Evolutionary conservation across 2,329 filamentous ascomycete genomes (phyloP).

Genomic region (Phyllosticta capitalensis): DNA sequence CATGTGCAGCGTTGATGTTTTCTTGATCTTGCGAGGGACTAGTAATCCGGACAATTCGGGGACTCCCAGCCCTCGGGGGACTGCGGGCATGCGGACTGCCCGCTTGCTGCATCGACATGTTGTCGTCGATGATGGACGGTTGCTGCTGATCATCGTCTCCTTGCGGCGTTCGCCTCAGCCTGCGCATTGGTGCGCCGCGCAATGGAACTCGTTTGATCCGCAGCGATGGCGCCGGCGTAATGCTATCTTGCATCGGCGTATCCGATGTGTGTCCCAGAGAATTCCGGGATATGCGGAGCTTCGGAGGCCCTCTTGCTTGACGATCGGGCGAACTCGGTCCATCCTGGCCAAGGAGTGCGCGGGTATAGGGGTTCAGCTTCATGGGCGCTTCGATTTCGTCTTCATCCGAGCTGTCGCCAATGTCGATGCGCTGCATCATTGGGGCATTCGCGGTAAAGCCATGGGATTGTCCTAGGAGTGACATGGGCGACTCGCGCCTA

Average conservation of each 20-base stretch:
- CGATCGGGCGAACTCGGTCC: conserved; percentile 32
- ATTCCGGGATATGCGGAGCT: conserved; percentile 29
- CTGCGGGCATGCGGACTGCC: background rate
- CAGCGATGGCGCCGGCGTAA: conserved; percentile 32
- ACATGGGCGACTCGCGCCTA: conserved; percentile 38
- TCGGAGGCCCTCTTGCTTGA: conserved; percentile 16
- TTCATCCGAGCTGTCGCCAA: conserved; percentile 75
- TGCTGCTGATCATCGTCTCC: conserved; percentile 6
- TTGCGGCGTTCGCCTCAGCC: conserved; percentile 28
- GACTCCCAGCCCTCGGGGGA: conserved; percentile 16
- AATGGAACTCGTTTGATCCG: conserved; percentile 31
- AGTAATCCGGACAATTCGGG: conserved; percentile 22
- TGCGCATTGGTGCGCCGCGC: conserved; percentile 30
- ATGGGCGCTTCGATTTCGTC: conserved; percentile 79
- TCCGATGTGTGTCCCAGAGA: conserved; percentile 26
- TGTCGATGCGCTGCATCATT: conserved; percentile 40
- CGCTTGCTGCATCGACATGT: background rate
- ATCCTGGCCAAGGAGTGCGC: conserved; percentile 59
- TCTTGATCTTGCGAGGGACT: conserved; percentile 64
- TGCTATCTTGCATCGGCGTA: conserved; percentile 19
- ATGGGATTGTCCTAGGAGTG: conserved; percentile 33
- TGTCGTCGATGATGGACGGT: background rate
- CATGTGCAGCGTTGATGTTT: conserved; percentile 53
- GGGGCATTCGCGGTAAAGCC: conserved; percentile 37
- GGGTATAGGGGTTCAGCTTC: conserved; percentile 88